Conservation (phyloP, 805 yeast genomes). For the Sugiyamaella lignohabitans region DNA sequence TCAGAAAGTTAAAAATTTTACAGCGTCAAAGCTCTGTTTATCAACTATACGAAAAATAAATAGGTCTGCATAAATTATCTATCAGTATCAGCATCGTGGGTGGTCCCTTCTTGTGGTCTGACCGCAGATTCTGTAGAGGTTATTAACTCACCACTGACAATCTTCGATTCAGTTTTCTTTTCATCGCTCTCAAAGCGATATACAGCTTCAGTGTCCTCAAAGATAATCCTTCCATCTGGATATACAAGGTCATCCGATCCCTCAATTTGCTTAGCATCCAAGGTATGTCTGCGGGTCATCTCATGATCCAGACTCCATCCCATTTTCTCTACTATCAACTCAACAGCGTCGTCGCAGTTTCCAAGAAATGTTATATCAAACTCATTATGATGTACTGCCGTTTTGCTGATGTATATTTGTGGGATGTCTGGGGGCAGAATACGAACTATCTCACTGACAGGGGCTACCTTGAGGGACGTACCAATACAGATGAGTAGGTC, state of each 20-base stretch:
- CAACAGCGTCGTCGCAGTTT: conserved; percentile 75
- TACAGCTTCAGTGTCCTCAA: conserved; percentile 22
- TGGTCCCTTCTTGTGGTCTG: no score
- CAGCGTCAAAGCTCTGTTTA: no score
- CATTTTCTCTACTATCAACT: conserved; percentile 50
- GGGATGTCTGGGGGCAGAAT: conserved; percentile 68
- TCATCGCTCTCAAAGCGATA: conserved; percentile 25
- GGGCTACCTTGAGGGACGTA: conserved; percentile 86
- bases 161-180: no score
- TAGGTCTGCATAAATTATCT: no score
- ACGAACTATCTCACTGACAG: conserved; percentile 83
- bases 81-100: no score
- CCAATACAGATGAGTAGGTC: conserved; percentile 83
- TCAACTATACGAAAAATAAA: no score
- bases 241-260: conserved; percentile 10
- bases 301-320: conserved; percentile 57
- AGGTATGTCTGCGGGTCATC: conserved; percentile 8
- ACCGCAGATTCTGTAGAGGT: no score
- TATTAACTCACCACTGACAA: no score
- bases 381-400: conserved; percentile 65
- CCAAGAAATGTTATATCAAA: conserved; percentile 77
- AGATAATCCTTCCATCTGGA: conserved; percentile 24
- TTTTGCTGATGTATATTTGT: conserved; percentile 71
- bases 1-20: no score
- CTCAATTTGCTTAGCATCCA: conserved; percentile 13